Evolutionary conservation across 352 stramenopile genomes (phyloP), one percentile per base, ranked within the genome.

Genomic region (Pythium aquatile): DNA sequence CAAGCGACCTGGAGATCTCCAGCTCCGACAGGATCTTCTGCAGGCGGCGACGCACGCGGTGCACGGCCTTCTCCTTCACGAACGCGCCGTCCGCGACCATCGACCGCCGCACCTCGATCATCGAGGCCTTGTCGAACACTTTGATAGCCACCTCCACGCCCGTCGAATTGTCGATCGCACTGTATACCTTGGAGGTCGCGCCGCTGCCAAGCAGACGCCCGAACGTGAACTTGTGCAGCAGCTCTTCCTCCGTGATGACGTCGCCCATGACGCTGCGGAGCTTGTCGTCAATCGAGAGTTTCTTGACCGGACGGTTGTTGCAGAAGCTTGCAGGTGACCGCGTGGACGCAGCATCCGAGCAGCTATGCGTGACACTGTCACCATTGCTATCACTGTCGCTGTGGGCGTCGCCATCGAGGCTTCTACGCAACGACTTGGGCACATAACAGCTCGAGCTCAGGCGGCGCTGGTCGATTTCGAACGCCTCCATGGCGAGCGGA

Each of bases 21-120:
- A 94, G 70, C 67, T 94, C 85, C n/a, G 79, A 88, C 47, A 93
- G 60, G 54, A 94, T 78, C 66, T 94, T 94, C 32, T 88, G 67
- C 47, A 94, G 80, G 28, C 85, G 77, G 24, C 85, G 71, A 4
- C 78, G 79, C 48, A 87, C 85, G 46, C 85, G 83, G 55, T 89
- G 66, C 16, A 93, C 79, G 1, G 85, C 85, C 68, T 87, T 90
- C 59, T 94, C 83, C 51, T 71, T 66, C 14, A 72, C 63, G 39
- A 77, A 72, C 47, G 79, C 78, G 30, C 79, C 82, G 58, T 91
- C 79, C 0, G 82, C 83, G 6, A 81, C 79, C 77, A 94, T 94
- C 26, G 85, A 94, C 40, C 84, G 70, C 8, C 85, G 79, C 58
- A 81, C 74, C 40, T 91, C 85, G 49, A 94, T 78, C 83, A 94